These are phyloP conservation scores for Kurtzmaniella quercitrusa DNA, from an alignment of 1,139 yeast genomes.

Conservation along the genomic window DNA sequence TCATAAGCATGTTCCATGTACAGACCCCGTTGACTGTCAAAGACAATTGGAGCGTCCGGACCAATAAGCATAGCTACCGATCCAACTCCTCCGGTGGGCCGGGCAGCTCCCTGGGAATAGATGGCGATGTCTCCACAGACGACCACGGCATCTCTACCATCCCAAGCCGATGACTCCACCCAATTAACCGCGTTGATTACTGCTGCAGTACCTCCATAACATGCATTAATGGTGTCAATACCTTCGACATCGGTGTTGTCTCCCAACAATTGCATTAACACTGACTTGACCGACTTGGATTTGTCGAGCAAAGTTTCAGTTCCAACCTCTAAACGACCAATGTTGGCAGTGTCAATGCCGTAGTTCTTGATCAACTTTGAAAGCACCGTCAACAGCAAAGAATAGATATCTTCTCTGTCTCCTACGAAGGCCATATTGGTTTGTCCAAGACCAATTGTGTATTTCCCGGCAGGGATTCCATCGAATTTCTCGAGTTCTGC, in stretches of 20 bases:
- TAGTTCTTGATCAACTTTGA: constrained; percentile 74
- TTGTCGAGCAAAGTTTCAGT: constrained; percentile 97
- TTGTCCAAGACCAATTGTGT: constrained; percentile 98
- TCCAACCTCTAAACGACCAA: constrained; percentile 98
- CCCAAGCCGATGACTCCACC: constrained; percentile 97
- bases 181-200: constrained; percentile 91
- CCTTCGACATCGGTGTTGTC: constrained; percentile 93
- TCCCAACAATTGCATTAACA: constrained; percentile 89
- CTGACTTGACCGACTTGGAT: constrained; percentile 95
- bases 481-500: constrained; percentile 80
- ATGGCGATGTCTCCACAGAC: constrained; percentile 98
- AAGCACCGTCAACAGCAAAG: constrained; percentile 81
- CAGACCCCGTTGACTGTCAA: constrained; percentile 84
- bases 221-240: constrained; percentile 92
- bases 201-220: constrained; percentile 98
- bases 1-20: constrained; percentile 96
- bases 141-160: constrained; percentile 96
- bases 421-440: constrained; percentile 97
- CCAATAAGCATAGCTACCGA: constrained; percentile 93
- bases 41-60: constrained; percentile 95
- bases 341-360: constrained; percentile 70
- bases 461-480: constrained; percentile 88
- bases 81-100: constrained; percentile 99
- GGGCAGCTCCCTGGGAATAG: constrained; percentile 94
- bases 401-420: constrained; percentile 96